Percentiles rank a stretch among this genome's conserved stretches.
Evolutionary conservation across 306 rosid species (phyloP).

Genomic region (Castanea mollissima): DNA sequence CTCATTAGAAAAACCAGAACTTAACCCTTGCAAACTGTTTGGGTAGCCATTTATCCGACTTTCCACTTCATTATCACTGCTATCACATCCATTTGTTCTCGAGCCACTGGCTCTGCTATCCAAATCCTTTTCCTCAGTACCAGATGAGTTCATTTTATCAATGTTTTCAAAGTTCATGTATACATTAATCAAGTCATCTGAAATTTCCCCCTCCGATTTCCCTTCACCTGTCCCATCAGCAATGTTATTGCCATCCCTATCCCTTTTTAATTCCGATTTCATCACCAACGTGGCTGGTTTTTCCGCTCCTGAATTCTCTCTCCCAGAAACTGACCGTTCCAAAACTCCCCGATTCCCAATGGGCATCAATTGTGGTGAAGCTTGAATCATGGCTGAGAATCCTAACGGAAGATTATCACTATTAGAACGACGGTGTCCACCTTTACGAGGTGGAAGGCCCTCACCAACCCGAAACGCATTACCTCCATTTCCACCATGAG

Average conservation of each 20-base stretch:
- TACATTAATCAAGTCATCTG: slow-evolving; percentile 66
- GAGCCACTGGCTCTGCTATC: slow-evolving; percentile 56
- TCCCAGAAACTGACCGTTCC: slow-evolving; percentile 36
- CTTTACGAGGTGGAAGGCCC: slow-evolving; percentile 75
- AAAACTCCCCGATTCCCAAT: slow-evolving; percentile 29
- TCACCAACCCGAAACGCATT: slow-evolving; percentile 45
- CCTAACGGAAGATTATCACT: slow-evolving; percentile 76
- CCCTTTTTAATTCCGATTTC: slow-evolving; percentile 30
- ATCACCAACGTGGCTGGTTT: slow-evolving; percentile 53
- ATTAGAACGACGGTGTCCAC: slow-evolving; percentile 64
- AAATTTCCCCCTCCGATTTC: slow-evolving; percentile 40
- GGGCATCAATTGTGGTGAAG: slow-evolving; percentile 50
- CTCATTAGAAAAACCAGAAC: slow-evolving; percentile 43
- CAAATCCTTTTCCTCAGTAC: slow-evolving; percentile 58
- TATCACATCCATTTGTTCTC: slow-evolving; percentile 65
- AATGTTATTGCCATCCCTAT: slow-evolving; percentile 25
- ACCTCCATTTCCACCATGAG: slow-evolving; percentile 31
- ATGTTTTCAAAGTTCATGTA: slow-evolving; percentile 73
- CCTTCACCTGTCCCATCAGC: slow-evolving; percentile 33
- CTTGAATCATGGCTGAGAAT: slow-evolving; percentile 52
- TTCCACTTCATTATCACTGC: slow-evolving; percentile 85
- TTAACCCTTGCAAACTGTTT: slow-evolving; percentile 27
- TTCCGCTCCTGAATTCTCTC: slow-evolving; percentile 35
- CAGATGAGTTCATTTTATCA: slow-evolving; percentile 48
- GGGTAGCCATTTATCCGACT: slow-evolving; percentile 47